Evolutionary conservation across 78 protist genomes (phyloP).

Genomic region (Tieghemostelium lacteum): DNA sequence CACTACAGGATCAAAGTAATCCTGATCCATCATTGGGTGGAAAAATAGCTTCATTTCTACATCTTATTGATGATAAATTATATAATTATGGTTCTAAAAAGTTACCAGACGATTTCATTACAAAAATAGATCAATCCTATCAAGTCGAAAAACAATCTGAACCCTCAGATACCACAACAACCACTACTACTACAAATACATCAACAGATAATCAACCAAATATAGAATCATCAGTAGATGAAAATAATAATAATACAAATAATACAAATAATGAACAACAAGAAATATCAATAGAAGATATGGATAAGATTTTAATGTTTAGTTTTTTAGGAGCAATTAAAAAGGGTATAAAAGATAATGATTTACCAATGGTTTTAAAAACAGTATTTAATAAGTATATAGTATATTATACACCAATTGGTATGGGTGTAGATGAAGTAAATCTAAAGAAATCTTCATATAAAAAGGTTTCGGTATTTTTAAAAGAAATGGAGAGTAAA

Average conservation of each 20-base stretch:
- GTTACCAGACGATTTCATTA: slow-evolving; percentile 10
- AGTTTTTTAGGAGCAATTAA: slow-evolving; percentile 72
- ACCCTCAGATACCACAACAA: neutral
- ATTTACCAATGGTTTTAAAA: slow-evolving; percentile 55
- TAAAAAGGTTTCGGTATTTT: slow-evolving; percentile 30
- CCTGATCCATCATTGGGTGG: neutral
- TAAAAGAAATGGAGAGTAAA: slow-evolving; percentile 41
- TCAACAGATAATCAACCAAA: neutral
- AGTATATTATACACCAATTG: slow-evolving; percentile 48
- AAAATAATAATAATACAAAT: neutral
- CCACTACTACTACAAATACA: slow-evolving; percentile 22
- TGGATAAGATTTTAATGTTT: slow-evolving; percentile 35
- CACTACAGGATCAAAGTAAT: neutral
- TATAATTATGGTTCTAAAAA: slow-evolving; percentile 68
- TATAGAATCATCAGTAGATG: neutral
- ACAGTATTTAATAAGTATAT: slow-evolving; percentile 56
- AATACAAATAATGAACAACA: neutral
- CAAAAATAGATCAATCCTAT: neutral
- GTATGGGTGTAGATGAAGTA: slow-evolving; percentile 6
- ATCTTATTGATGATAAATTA: slow-evolving; percentile 36
- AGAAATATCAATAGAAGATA: slow-evolving; percentile 15
- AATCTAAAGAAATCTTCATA: slow-evolving; percentile 43
- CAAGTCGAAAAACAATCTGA: neutral
- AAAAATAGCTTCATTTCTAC: slow-evolving; percentile 29
- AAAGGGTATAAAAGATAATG: slow-evolving; percentile 35